phyloP scores from a whole-genome alignment of 2,329 filamentous ascomycete species.

The Xylariaceae sp. region DNA sequence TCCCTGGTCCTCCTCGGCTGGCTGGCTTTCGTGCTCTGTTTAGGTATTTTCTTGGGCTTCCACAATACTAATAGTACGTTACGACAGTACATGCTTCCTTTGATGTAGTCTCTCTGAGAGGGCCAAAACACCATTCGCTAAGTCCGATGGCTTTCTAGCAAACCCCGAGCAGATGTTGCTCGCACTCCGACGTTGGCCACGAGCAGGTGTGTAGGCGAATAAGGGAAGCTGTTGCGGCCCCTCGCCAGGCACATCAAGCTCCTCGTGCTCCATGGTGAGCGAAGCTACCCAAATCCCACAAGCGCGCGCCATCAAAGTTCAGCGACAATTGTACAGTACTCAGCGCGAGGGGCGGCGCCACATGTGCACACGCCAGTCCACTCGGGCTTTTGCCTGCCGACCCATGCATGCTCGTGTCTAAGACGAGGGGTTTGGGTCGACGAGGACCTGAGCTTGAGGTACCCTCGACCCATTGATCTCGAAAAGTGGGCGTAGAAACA shows the following conservation, averaged over 20 bases:
- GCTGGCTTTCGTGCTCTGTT: no score
- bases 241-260: neutral
- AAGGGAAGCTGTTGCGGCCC: neutral
- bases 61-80: no score
- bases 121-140: no score
- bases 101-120: no score
- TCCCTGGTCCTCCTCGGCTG: no score
- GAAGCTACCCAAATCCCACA: neutral
- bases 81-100: no score
- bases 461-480: constrained; percentile 7
- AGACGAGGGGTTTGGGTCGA: constrained; percentile 16
- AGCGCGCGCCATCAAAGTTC: neutral
- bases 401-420: constrained; percentile 28
- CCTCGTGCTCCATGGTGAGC: neutral
- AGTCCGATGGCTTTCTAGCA: no score
- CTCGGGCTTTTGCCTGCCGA: constrained; percentile 25
- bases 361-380: constrained; percentile 18
- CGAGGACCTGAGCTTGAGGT: constrained; percentile 11
- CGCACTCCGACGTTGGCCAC: no score
- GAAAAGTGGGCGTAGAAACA: no score
- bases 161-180: no score
- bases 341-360: constrained; percentile 14
- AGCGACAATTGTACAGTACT: constrained; percentile 7
- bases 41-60: no score
- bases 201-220: neutral